These are phyloP conservation scores for Podospora pseudoanserina DNA, from an alignment of 495 filamentous ascomycete species.

Conservation along the genomic window DNA sequence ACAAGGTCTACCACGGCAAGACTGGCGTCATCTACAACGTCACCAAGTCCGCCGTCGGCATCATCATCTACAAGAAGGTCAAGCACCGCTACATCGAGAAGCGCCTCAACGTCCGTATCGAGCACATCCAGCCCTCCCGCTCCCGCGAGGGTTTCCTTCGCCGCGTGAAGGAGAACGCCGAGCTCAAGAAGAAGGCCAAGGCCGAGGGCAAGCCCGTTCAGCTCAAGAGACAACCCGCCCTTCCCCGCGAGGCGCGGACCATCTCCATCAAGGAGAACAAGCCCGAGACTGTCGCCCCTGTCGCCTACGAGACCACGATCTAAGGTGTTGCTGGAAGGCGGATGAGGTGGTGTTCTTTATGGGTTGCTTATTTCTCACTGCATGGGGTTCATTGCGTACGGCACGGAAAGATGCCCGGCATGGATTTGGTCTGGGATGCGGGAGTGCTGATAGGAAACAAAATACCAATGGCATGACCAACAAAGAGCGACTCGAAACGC, in stretches of 20 bases:
- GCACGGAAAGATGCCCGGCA: slow-evolving; percentile 38
- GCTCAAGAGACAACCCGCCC: slow-evolving; percentile 46
- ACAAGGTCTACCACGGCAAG: slow-evolving; percentile 99
- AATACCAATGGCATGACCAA: slow-evolving; percentile 41
- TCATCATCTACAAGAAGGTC: slow-evolving; percentile 98
- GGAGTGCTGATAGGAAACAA: slow-evolving; percentile 40
- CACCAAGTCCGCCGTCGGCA: slow-evolving; percentile 90
- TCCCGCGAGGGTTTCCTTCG: slow-evolving; percentile 93
- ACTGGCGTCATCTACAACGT: slow-evolving; percentile 98
- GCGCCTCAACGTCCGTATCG: slow-evolving; percentile 96
- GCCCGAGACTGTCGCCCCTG: slow-evolving; percentile 86
- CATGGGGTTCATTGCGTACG: slow-evolving; percentile 40
- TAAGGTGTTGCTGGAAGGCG: slow-evolving; percentile 48
- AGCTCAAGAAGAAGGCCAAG: slow-evolving; percentile 88
- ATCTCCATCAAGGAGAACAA: slow-evolving; percentile 71
- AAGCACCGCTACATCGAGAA: slow-evolving; percentile 99
- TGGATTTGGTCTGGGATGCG: slow-evolving; percentile 39
- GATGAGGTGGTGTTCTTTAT: slow-evolving; percentile 28
- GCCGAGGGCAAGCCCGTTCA: slow-evolving; percentile 59
- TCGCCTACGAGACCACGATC: slow-evolving; percentile 97
- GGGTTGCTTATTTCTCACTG: slow-evolving; percentile 37
- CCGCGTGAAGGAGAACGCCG: slow-evolving; percentile 93
- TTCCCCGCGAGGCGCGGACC: slow-evolving; percentile 73
- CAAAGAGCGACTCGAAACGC: slow-evolving; percentile 15
- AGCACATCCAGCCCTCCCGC: slow-evolving; percentile 92